Evolutionary conservation across 805 yeast genomes (phyloP), one percentile per base, ranked within the genome.

Genomic region (Candida manassasensis): DNA sequence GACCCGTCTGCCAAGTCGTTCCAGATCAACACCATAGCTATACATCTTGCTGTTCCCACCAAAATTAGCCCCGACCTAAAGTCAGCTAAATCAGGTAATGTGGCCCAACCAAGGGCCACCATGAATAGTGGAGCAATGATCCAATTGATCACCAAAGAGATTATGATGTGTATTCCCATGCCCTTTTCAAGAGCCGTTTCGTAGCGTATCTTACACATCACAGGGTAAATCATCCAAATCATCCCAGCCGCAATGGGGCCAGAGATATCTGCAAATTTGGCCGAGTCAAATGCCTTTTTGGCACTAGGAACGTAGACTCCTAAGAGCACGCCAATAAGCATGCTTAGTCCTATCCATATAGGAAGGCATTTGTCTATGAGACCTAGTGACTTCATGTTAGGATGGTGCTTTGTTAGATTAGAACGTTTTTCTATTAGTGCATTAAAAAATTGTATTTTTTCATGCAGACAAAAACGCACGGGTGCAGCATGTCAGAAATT

Each of bases 21-120:
- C 82, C 81, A 76, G 18, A 76, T 50, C 34, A 77, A 53, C 1
- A 75, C 82, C 81, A 77, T 76, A 15, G 81, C 82, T 42, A 76
- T 75, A 48, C 82, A 76, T 39, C 81, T 54, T 4, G 79, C 81
- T 22, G 73, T 38, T 1, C 82, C 82, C 30, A 77, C 72, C 71
- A 77, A 67, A 19, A 77, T 73, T n/a, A 77, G 61, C 2, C 81
- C 81, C 27, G 54, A 58, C 27, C 81, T 55, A 37, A 70, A 71
- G 36, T 73, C 81, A 6, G 55, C 55, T 33, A 63, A 46, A 37
- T 75, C 71, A 37, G 71, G 71, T 32, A 77, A 44, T 0, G 66
- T 61, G 28, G 69, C 45, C 82, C 81, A 76, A 1, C 77, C 70
- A 12, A 76, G 55, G 0, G 71, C 79, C 47, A 73, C 61, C 81